A percentile compares a stretch with the other conserved stretches of the same genome.
Conservation (phyloP, 352 stramenopile genomes). For the Globisporangium recalcitrans region DNA sequence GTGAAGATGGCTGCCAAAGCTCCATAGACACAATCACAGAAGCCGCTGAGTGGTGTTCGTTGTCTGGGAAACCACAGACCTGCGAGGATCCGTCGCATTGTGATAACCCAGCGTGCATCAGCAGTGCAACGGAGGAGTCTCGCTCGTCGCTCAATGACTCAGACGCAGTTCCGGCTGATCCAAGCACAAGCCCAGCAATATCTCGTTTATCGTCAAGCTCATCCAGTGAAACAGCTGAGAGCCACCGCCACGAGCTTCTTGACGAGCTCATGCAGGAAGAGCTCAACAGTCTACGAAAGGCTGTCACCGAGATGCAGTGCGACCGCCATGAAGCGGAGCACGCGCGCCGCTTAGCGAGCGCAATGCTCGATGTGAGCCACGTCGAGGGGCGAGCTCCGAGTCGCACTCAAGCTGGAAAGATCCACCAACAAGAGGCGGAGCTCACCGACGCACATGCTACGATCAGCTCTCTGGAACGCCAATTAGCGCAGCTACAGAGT, state of each 20-base stretch:
- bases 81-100: background rate
- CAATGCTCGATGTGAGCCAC: conserved; percentile 20
- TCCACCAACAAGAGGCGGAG: conserved; percentile 31
- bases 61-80: background rate
- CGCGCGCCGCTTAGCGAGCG: conserved; percentile 17
- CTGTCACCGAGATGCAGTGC: conserved; percentile 35
- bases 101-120: background rate
- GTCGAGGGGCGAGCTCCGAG: conserved; percentile 15
- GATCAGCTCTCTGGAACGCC: conserved; percentile 21
- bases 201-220: background rate
- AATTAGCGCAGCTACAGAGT: conserved; percentile 18
- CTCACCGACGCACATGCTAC: conserved; percentile 17
- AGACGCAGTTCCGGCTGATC: background rate
- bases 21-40: background rate
- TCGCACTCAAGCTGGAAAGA: conserved; percentile 24
- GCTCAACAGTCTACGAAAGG: conserved; percentile 34
- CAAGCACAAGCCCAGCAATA: background rate
- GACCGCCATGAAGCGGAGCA: conserved; percentile 32
- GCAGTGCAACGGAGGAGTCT: background rate
- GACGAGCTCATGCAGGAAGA: conserved; percentile 49
- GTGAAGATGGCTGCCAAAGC: background rate
- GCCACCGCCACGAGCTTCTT: background rate
- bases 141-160: background rate
- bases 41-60: background rate
- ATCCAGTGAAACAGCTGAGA: background rate